These are phyloP conservation scores for Saccharomycopsis sp. DNA, from an alignment of 805 yeast species.

Conservation along the genomic window DNA sequence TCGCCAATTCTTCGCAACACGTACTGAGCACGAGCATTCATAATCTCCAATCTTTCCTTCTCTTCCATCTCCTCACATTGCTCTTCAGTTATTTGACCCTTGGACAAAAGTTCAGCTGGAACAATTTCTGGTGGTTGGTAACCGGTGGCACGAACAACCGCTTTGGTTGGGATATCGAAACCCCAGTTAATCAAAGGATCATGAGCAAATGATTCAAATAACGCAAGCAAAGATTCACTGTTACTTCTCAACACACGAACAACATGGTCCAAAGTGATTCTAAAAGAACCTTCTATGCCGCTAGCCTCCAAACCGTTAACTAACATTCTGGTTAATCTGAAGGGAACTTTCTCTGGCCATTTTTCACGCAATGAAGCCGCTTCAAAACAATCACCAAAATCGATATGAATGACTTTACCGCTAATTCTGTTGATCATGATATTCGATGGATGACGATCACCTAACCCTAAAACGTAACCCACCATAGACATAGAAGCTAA, in stretches of 20 bases:
- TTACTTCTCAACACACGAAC: slow-evolving; percentile 92
- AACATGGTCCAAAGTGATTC: slow-evolving; percentile 95
- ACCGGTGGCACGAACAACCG: slow-evolving; percentile 68
- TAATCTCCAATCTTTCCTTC: slow-evolving; percentile 65
- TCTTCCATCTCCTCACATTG: slow-evolving; percentile 71
- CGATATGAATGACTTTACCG: slow-evolving; percentile 95
- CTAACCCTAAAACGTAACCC: slow-evolving; percentile 92
- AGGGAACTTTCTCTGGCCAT: slow-evolving; percentile 97
- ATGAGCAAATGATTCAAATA: slow-evolving; percentile 94
- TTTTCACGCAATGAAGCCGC: slow-evolving; percentile 95
- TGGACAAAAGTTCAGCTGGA: slow-evolving; percentile 61
- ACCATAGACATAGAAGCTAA: slow-evolving; percentile 99
- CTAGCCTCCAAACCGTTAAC: slow-evolving; percentile 98
- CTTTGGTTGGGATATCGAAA: slow-evolving; percentile 81
- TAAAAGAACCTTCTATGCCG: slow-evolving; percentile 95
- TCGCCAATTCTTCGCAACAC: slow-evolving; percentile 87
- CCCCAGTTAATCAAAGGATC: slow-evolving; percentile 99
- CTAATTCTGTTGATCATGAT: slow-evolving; percentile 90
- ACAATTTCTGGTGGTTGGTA: slow-evolving; percentile 60
- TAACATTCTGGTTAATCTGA: slow-evolving; percentile 92
- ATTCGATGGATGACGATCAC: slow-evolving; percentile 97
- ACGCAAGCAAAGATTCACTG: slow-evolving; percentile 95
- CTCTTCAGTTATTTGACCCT: slow-evolving; percentile 68
- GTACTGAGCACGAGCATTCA: slow-evolving; percentile 76
- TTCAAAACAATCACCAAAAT: slow-evolving; percentile 98